phyloP scores from a whole-genome alignment of 2,329 filamentous ascomycete species.

The Xylariaceae sp. region DNA sequence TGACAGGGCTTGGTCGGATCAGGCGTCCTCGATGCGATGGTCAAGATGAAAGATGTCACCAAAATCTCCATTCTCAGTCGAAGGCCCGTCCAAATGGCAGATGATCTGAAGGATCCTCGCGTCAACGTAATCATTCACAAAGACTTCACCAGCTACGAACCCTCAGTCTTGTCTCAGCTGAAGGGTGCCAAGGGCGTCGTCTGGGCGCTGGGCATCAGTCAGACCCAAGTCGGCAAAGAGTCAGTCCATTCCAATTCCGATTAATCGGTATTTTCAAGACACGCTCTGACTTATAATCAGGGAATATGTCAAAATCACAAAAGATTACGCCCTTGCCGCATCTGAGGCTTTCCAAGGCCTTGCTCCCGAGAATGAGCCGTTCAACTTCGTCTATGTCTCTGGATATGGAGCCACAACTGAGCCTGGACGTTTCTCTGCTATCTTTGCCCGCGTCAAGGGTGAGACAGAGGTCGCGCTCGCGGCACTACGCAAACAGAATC shows the following conservation, averaged over 20 bases:
- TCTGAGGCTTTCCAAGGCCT: slow-evolving; percentile 34
- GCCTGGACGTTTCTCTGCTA: slow-evolving; percentile 51
- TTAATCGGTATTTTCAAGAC: neutral
- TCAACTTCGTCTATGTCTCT: slow-evolving; percentile 70
- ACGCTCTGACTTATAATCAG: slow-evolving; percentile 22
- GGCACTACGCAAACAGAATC: slow-evolving; percentile 41
- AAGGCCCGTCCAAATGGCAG: slow-evolving; percentile 59
- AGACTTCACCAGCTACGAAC: slow-evolving; percentile 60
- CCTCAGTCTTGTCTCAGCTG: slow-evolving; percentile 54
- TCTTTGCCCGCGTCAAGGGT: slow-evolving; percentile 65
- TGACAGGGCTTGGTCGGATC: slow-evolving; percentile 56
- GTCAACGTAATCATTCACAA: slow-evolving; percentile 64
- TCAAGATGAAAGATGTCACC: slow-evolving; percentile 52
- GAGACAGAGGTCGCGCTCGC: slow-evolving; percentile 59
- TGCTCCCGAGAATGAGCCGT: slow-evolving; percentile 39
- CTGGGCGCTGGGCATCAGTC: slow-evolving; percentile 68
- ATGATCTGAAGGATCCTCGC: slow-evolving; percentile 53
- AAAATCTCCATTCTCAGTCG: slow-evolving; percentile 63
- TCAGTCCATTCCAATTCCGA: slow-evolving; percentile 29
- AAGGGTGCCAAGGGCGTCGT: slow-evolving; percentile 64
- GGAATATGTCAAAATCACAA: slow-evolving; percentile 65
- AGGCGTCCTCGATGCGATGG: slow-evolving; percentile 57
- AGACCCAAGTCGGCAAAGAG: slow-evolving; percentile 56
- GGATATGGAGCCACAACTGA: slow-evolving; percentile 57
- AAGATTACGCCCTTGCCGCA: slow-evolving; percentile 61